Evolutionary conservation across 2,329 filamentous ascomycete species (phyloP), one percentile per base, ranked within the genome.

Genomic region (Pseudopyrenochaeta lycopersici): DNA sequence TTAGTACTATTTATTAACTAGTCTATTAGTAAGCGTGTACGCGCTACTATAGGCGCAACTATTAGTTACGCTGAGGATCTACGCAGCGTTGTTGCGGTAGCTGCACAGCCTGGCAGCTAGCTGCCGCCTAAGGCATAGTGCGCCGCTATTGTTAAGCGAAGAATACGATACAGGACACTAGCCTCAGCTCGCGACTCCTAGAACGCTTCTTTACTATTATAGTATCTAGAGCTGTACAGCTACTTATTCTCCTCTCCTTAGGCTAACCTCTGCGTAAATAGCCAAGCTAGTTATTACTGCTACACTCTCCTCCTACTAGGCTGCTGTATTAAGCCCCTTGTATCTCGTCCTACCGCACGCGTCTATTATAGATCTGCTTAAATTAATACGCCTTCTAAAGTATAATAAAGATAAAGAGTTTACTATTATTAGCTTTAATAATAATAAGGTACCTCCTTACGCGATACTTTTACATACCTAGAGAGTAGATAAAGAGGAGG

Each of bases 381-480:
- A 31, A 31, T 12, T n/a, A 15, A 47, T 47, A 32, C 45, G 33
- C 17, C 45, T 47, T 29, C 27, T 47, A 12, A 11, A 17, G 10
- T 39, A 39, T 21, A 23, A 31, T 10, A 21, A 47, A 40, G 4
- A 47, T 20, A 27, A 32, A 10, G 33, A n/a, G 21, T 33, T 47
- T 23, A 17, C 10, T 10, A 38, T 47, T 21, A 20, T 20, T 27
- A 40, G 33, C 32, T 47, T 47, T 32, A n/a, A 47, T n/a, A 32
- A 39, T 30, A 17, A 21, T 21, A 20, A 18, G 21, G 18, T 41
- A 23, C 36, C 46, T 7, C 30, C 20, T 6, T 49, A 49, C 17
- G 46, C 46, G 11, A 49, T 49, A n/a, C 17, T 46, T 23, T 52
- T 36, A 41, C 42, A 46, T 23, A 52, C 35, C 4, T 52, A 36